phyloP scores from a whole-genome alignment of 108 stramenopile genomes.

The Poteriospumella lacustris region DNA sequence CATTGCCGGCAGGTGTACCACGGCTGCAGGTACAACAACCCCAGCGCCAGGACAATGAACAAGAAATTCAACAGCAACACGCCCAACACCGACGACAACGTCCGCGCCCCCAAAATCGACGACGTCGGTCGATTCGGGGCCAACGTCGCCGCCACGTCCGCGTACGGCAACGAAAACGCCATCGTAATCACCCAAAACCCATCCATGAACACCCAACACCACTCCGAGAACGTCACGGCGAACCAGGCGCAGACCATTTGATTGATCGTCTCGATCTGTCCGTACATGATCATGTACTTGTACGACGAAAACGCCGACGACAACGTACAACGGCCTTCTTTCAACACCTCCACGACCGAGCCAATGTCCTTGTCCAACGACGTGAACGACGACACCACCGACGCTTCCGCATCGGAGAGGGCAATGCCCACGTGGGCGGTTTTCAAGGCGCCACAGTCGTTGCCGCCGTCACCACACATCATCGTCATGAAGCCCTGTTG shows the following conservation, averaged over 20 bases:
- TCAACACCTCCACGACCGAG: constrained; percentile 60
- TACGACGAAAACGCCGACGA: constrained; percentile 58
- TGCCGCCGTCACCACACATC: constrained; percentile 69
- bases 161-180: constrained; percentile 59
- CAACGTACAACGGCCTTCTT: constrained; percentile 62
- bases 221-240: constrained; percentile 56
- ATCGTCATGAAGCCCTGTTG: constrained; percentile 51
- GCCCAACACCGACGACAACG: constrained; percentile 51
- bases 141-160: constrained; percentile 49
- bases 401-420: constrained; percentile 63
- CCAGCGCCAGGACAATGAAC: constrained; percentile 50
- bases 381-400: constrained; percentile 63
- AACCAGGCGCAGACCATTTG: constrained; percentile 58
- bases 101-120: constrained; percentile 58
- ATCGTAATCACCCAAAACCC: constrained; percentile 24
- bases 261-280: constrained; percentile 59
- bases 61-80: constrained; percentile 56
- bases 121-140: constrained; percentile 60
- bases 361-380: constrained; percentile 59
- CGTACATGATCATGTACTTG: constrained; percentile 68
- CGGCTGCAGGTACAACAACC: constrained; percentile 50
- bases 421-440: constrained; percentile 65
- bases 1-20: constrained; percentile 65
- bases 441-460: constrained; percentile 64
- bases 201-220: constrained; percentile 52